These are phyloP conservation scores for Phytophthora multivora DNA, from an alignment of 352 stramenopile species.

Conservation along the genomic window DNA sequence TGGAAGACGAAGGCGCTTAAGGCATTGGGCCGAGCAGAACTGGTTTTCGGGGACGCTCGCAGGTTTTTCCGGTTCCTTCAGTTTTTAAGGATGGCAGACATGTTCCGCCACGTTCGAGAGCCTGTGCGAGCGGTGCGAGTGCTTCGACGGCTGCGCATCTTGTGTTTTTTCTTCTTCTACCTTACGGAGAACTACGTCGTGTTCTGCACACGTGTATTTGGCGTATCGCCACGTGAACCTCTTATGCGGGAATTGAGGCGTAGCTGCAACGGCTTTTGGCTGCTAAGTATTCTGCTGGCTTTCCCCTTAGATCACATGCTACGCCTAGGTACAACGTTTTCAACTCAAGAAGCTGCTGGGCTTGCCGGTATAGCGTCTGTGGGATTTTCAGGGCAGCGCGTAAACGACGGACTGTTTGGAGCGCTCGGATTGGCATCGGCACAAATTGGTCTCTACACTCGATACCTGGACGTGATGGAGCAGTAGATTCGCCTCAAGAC, in stretches of 20 bases:
- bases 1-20: slow-evolving; percentile 28
- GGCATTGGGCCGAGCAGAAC: slow-evolving; percentile 43
- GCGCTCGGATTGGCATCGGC: slow-evolving; percentile 50
- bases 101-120: slow-evolving; percentile 54
- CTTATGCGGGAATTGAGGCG: slow-evolving; percentile 43
- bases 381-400: slow-evolving; percentile 43
- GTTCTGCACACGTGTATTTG: slow-evolving; percentile 47
- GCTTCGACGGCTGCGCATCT: slow-evolving; percentile 48
- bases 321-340: slow-evolving; percentile 34
- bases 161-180: slow-evolving; percentile 74
- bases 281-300: slow-evolving; percentile 60
- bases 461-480: slow-evolving; percentile 57
- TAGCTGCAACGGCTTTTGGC: slow-evolving; percentile 57
- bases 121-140: slow-evolving; percentile 26
- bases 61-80: slow-evolving; percentile 69
- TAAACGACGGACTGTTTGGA: slow-evolving; percentile 58
- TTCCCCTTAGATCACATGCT: slow-evolving; percentile 55
- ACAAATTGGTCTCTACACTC: slow-evolving; percentile 48
- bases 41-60: slow-evolving; percentile 56
- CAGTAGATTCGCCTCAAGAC: too few relatives aligned
- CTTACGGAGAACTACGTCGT: slow-evolving; percentile 69
- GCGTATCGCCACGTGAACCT: slow-evolving; percentile 34
- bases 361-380: slow-evolving; percentile 57
- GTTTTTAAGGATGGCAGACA: slow-evolving; percentile 66
- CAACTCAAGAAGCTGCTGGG: slow-evolving; percentile 65